Evolutionary conservation across 768 basidiomycete genomes (phyloP).

Genomic region (Lepiota brunneoincarnata): DNA sequence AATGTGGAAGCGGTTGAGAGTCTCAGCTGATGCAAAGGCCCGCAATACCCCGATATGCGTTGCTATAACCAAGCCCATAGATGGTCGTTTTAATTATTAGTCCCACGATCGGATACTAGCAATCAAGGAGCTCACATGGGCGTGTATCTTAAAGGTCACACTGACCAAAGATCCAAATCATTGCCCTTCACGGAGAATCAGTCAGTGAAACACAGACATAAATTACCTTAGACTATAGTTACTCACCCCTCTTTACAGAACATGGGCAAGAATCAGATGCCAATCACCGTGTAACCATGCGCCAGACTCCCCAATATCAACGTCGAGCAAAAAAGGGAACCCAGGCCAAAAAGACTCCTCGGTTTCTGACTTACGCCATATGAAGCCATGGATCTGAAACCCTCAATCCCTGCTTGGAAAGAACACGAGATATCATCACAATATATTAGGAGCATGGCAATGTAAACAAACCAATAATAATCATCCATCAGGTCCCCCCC

Average conservation of each 20-base stretch:
- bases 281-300: slow-evolving; percentile 4
- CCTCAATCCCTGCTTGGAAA: background rate
- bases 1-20: too few species aligned
- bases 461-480: slow-evolving; percentile 1
- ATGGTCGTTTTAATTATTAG: too few species aligned
- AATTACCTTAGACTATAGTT: too few species aligned
- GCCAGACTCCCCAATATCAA: background rate
- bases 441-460: background rate
- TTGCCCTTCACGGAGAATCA: background rate
- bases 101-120: too few species aligned
- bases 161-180: too few species aligned
- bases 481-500: background rate
- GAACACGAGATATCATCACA: slow-evolving; percentile 1
- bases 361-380: background rate
- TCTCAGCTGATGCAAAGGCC: too few species aligned
- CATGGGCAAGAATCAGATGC: background rate
- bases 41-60: too few species aligned
- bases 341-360: background rate
- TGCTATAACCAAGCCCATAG: too few species aligned
- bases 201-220: background rate
- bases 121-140: too few species aligned
- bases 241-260: too few species aligned
- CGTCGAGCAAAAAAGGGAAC: slow-evolving; percentile 2
- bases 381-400: too few species aligned
- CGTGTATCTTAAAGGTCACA: too few species aligned